Conservation (phyloP, 2,329 filamentous ascomycete genomes). For the Drechslera avenae region DNA sequence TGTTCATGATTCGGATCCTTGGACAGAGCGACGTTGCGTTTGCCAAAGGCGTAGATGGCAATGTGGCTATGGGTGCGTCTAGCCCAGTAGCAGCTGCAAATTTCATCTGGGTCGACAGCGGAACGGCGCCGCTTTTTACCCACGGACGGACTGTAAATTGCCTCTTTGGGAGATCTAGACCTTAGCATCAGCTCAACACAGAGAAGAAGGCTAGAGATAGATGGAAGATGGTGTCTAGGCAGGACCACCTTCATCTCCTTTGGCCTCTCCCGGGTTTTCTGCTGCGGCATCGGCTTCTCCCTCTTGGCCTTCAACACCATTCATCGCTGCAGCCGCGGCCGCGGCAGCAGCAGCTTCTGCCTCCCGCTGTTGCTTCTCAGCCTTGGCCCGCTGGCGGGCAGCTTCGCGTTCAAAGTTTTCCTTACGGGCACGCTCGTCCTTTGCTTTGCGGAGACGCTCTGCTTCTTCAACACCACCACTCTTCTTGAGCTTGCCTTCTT, state of each 20-base stretch:
- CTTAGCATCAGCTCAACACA: constrained; percentile 32
- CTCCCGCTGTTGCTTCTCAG: constrained; percentile 51
- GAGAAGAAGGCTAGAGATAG: constrained; percentile 16
- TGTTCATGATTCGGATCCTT: constrained; percentile 19
- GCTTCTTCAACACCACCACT: constrained; percentile 93
- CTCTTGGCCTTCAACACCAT: constrained; percentile 35
- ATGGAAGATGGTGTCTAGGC: constrained; percentile 33
- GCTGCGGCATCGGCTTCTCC: constrained; percentile 22
- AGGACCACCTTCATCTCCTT: constrained; percentile 46
- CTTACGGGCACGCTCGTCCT: constrained; percentile 82
- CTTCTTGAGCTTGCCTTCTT: constrained; percentile 92
- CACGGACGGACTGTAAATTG: constrained; percentile 35
- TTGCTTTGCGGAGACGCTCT: constrained; percentile 79
- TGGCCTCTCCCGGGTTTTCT: constrained; percentile 34
- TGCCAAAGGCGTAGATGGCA: neutral
- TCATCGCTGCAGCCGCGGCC: constrained; percentile 16
- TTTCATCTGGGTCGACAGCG: constrained; percentile 22
- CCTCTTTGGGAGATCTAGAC: constrained; percentile 25
- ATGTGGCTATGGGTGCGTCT: constrained; percentile 5
- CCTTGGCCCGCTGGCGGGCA: constrained; percentile 51
- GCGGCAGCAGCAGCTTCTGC: constrained; percentile 41
- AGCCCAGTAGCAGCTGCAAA: constrained; percentile 5
- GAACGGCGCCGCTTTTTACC: constrained; percentile 32
- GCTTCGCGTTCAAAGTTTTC: constrained; percentile 68
- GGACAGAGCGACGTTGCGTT: neutral